These are phyloP conservation scores for Canariomyces notabilis DNA, from an alignment of 2,329 filamentous ascomycete genomes.

Conservation along the genomic window DNA sequence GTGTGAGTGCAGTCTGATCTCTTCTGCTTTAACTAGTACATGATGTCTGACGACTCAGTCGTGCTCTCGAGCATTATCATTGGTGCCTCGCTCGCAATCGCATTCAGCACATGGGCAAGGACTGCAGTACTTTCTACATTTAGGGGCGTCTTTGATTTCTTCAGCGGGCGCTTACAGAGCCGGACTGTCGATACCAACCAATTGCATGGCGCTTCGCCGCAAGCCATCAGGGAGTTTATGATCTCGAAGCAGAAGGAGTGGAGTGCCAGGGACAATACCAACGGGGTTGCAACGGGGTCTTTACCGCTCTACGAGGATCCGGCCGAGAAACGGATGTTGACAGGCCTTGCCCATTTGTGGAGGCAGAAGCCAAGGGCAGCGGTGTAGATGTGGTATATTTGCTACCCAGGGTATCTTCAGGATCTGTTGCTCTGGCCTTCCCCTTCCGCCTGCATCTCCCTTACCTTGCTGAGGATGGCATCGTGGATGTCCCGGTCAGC, in stretches of 20 bases:
- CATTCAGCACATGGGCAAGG: constrained; percentile 19
- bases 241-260: constrained; percentile 21
- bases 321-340: neutral
- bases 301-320: constrained; percentile 15
- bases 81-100: constrained; percentile 16
- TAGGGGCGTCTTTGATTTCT: constrained; percentile 7
- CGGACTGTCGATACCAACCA: constrained; percentile 1
- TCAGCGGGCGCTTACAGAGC: neutral
- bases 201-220: constrained; percentile 16
- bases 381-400: no score
- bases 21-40: neutral
- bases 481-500: constrained; percentile 20
- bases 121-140: constrained; percentile 13
- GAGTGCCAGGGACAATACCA: constrained; percentile 4
- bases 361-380: constrained; percentile 10
- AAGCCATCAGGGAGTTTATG: constrained; percentile 21
- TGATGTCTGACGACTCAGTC: constrained; percentile 9
- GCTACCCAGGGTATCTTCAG: no score
- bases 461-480: constrained; percentile 14
- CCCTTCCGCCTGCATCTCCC: constrained; percentile 3
- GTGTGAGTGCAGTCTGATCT: constrained; percentile 13
- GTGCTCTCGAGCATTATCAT: constrained; percentile 18
- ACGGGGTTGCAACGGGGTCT: constrained; percentile 5
- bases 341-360: constrained; percentile 12
- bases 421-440: neutral